A percentile compares a stretch with the other conserved stretches of the same genome.
These are phyloP conservation scores for Prorocentrum cordatum DNA, from an alignment of 169 alveolate genomes.

Conservation along the genomic window DNA sequence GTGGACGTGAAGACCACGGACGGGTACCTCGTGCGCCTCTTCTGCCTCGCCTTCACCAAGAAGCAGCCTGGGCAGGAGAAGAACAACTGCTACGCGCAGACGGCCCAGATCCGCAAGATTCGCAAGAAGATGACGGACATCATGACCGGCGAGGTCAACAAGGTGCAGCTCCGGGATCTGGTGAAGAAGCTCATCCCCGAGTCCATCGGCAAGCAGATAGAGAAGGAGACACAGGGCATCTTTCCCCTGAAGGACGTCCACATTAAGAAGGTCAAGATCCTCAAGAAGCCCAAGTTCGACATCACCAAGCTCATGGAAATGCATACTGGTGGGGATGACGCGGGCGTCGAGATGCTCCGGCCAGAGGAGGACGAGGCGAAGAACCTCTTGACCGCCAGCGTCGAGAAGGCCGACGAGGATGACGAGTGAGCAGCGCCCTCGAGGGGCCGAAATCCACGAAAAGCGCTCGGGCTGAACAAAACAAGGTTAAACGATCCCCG, in stretches of 20 bases:
- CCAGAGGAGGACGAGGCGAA: slow-evolving; percentile 79
- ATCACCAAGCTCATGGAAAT: slow-evolving; percentile 84
- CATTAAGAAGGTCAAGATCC: slow-evolving; percentile 90
- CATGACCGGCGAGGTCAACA: neutral
- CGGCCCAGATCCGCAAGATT: slow-evolving; percentile 86
- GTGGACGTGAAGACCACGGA: slow-evolving; percentile 47
- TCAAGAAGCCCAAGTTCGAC: slow-evolving; percentile 93
- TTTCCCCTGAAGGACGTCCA: slow-evolving; percentile 91
- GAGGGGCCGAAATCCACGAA: too few relatives aligned
- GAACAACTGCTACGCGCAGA: slow-evolving; percentile 91
- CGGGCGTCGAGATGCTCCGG: slow-evolving; percentile 33
- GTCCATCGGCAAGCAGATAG: slow-evolving; percentile 77
- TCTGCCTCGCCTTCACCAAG: slow-evolving; percentile 90
- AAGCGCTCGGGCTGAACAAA: too few relatives aligned
- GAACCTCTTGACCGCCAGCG: slow-evolving; percentile 77
- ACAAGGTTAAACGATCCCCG: too few relatives aligned
- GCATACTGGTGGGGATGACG: slow-evolving; percentile 77
- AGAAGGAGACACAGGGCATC: slow-evolving; percentile 73
- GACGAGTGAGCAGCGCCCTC: too few relatives aligned
- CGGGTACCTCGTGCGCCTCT: slow-evolving; percentile 89
- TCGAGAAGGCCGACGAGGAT: slow-evolving; percentile 68
- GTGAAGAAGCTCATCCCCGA: slow-evolving; percentile 89
- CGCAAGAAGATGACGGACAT: slow-evolving; percentile 87
- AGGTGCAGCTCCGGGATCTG: slow-evolving; percentile 82
- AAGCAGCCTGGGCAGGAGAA: slow-evolving; percentile 85